These are phyloP conservation scores for Daldinia vernicosa DNA, from an alignment of 495 filamentous ascomycete species.

Conservation along the genomic window DNA sequence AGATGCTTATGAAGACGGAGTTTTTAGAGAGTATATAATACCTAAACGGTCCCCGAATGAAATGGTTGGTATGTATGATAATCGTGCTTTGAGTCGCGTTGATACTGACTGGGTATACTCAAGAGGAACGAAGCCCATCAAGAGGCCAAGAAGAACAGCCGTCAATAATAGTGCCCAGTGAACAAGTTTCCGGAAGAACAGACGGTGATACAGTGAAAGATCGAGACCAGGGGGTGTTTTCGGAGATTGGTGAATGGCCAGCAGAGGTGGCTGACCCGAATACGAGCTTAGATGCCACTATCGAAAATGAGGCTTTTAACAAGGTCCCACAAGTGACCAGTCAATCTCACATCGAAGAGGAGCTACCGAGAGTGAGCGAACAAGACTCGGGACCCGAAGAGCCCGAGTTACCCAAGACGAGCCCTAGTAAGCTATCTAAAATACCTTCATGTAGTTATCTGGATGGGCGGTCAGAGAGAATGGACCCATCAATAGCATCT, in stretches of 20 bases:
- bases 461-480: constrained; percentile 14
- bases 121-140: not conserved
- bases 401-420: not conserved
- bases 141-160: not conserved
- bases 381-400: not conserved
- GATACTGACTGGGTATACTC: not conserved
- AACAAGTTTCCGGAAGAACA: not conserved
- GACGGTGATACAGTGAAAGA: not conserved
- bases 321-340: not conserved
- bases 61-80: not conserved
- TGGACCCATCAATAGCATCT: not conserved
- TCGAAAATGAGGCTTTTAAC: not conserved
- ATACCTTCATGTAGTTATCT: not conserved
- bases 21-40: not conserved
- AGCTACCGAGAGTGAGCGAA: not conserved
- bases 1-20: not conserved
- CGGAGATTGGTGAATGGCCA: constrained; percentile 3
- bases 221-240: not conserved
- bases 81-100: not conserved
- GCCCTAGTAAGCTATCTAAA: not conserved
- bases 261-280: not conserved
- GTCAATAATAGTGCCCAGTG: not conserved
- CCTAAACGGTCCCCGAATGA: not conserved
- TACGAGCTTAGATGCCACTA: not conserved
- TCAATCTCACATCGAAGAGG: not conserved